Base-by-base conservation (phyloP, 192 early-diverging fungal genomes). In the Jimgerdemannia lactiflua region DNA sequence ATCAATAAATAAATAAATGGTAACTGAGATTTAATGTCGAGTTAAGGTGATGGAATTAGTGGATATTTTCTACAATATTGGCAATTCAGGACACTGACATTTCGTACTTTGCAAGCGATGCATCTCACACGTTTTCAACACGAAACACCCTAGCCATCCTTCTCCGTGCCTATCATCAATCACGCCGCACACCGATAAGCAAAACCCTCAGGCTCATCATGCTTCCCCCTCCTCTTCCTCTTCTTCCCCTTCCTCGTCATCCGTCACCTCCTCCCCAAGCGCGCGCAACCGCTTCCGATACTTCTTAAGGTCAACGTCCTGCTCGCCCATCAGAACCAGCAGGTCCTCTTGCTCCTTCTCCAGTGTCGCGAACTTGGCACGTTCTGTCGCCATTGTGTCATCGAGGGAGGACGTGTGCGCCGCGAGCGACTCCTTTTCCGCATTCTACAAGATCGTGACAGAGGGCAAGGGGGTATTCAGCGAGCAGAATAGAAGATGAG, bases 291-390 rank as follows among this genome's bases (percentile, higher is more conserved):
- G 70, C 42, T 69, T 71, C 17, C 44, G 75, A 49, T 83, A 83
- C 8, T 79, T 79, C 65, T 79, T 79, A 43, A 73, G 67, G 42
- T 72, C 80, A 9, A 74, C 19, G 70, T 77, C 83, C 86, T 83
- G 73, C 69, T 64, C 75, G 64, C 81, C 78, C 78, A 83, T 79
- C 43, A 69, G 75, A 29, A 83, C 73, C 20, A 83, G 70, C 9
- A 88, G 65, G 70, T 88, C 67, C 80, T 85, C 75, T 42, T 88
- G 71, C 70, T 88, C 76, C 74, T 84, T 79, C 70, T 87, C 74
- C 73, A 87, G 54, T 71, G 78, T 67, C 67, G 75, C 77, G 78
- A 81, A 78, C 74, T 81, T 63, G 65, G 76, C 7, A 19, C 73
- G 74, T 67, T 78, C 76, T 43, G 40, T 70, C 17, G 42, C n/a